Conservation (phyloP, 78 protist species). For the Dictyostelium firmibasis region DNA sequence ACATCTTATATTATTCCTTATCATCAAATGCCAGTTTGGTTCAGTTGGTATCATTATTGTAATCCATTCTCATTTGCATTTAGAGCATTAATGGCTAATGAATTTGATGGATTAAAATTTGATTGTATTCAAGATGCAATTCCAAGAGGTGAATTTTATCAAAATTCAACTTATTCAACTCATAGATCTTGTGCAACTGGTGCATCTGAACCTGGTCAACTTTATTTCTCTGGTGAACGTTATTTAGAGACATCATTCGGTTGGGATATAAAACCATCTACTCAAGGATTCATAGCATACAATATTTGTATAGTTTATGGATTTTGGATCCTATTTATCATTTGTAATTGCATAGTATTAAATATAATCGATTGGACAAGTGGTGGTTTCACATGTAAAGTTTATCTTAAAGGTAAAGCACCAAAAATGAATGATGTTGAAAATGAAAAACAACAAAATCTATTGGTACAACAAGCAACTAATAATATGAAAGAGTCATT, state of each 20-base stretch:
- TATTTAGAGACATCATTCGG: background rate
- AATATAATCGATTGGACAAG: constrained; percentile 36
- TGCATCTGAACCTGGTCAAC: constrained; percentile 22
- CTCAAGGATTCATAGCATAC: background rate
- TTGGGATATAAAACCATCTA: background rate
- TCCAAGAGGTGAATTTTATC: constrained; percentile 19
- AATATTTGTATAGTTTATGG: constrained; percentile 9
- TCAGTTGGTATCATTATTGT: constrained; percentile 43
- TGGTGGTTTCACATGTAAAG: constrained; percentile 17
- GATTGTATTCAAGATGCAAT: constrained; percentile 21
- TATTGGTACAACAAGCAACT: constrained; percentile 24
- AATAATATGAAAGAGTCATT: constrained; percentile 10
- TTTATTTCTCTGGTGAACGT: constrained; percentile 28
- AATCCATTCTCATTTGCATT: constrained; percentile 66
- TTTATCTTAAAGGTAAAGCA: constrained; percentile 63
- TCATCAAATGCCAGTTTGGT: constrained; percentile 70
- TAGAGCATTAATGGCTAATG: constrained; percentile 53
- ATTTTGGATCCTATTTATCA: constrained; percentile 14
- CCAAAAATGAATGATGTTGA: constrained; percentile 67
- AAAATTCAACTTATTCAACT: background rate
- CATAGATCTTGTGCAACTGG: constrained; percentile 13
- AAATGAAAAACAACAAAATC: constrained; percentile 14
- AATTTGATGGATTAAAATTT: constrained; percentile 11
- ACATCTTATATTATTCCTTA: constrained; percentile 55
- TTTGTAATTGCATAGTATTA: constrained; percentile 15